Conservation (phyloP, 2,329 filamentous ascomycete species). For the Lachnellula occidentalis region DNA sequence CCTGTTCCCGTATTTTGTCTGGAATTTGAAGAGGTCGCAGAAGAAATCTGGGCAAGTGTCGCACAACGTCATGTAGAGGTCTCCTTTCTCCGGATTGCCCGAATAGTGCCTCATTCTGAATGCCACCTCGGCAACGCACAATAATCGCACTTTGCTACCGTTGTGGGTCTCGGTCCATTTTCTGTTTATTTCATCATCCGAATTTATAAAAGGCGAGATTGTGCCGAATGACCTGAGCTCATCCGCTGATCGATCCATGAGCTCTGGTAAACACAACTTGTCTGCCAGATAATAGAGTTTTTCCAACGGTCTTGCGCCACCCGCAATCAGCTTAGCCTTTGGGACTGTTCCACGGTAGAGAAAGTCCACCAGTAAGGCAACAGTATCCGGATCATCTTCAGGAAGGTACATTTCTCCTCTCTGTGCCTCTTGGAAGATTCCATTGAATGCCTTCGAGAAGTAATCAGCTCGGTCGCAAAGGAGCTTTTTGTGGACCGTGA, state of each 20-base stretch:
- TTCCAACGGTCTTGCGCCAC: too few relatives aligned
- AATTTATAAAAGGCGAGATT: too few relatives aligned
- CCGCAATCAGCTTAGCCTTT: too few relatives aligned
- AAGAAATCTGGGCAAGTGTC: background rate
- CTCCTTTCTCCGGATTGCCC: background rate
- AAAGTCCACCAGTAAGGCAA: background rate
- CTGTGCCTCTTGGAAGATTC: background rate
- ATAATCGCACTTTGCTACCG: background rate
- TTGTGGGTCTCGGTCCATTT: background rate
- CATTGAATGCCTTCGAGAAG: conserved; percentile 9
- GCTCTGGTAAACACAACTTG: background rate
- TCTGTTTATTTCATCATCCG: too few relatives aligned
- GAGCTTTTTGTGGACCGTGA: conserved; percentile 15
- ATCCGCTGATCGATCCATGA: conserved; percentile 1
- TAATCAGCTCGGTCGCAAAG: conserved; percentile 12
- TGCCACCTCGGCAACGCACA: background rate
- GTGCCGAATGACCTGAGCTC: too few relatives aligned
- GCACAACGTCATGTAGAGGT: background rate
- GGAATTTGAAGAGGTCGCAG: background rate
- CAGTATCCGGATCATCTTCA: conserved; percentile 2
- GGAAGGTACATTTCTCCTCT: conserved; percentile 2
- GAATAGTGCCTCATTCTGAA: background rate
- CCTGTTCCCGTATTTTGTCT: background rate
- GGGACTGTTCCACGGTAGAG: background rate
- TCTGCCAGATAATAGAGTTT: too few relatives aligned